Evolutionary conservation across 176 grass and related monocot species (phyloP).

Genomic region (Zoysia japonica): DNA sequence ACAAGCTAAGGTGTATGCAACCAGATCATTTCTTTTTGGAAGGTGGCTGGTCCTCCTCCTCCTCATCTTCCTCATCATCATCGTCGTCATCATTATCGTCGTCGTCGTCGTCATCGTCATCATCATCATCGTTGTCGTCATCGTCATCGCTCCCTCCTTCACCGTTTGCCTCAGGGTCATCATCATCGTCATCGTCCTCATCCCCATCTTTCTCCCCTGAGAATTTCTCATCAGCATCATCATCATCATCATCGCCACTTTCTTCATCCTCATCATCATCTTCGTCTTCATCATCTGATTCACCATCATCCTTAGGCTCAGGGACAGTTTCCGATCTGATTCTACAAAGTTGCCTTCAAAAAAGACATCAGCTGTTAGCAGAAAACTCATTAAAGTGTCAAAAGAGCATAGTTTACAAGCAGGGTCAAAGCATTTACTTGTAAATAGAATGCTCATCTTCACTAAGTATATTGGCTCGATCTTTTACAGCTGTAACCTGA

Average conservation of each 20-base stretch:
- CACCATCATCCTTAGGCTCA: slow-evolving; percentile 70
- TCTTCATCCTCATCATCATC: slow-evolving; percentile 54
- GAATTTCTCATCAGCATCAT: slow-evolving; percentile 53
- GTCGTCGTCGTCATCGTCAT: neutral
- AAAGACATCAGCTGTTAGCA: neutral
- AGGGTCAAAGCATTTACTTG: slow-evolving; percentile 34
- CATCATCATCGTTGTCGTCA: neutral
- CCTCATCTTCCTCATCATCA: slow-evolving; percentile 30
- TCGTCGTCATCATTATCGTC: slow-evolving; percentile 37
- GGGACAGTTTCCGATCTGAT: slow-evolving; percentile 43
- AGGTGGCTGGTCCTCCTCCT: slow-evolving; percentile 66
- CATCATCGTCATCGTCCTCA: slow-evolving; percentile 54
- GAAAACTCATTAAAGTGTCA: neutral
- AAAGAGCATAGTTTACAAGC: neutral
- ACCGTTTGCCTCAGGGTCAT: slow-evolving; percentile 60
- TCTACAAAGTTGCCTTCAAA: slow-evolving; percentile 58
- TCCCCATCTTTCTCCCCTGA: slow-evolving; percentile 55
- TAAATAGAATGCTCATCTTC: slow-evolving; percentile 42
- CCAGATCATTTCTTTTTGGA: slow-evolving; percentile 81
- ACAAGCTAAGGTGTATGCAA: slow-evolving; percentile 9
- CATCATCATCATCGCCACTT: slow-evolving; percentile 46
- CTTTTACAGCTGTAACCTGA: slow-evolving; percentile 38
- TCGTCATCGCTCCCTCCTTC: slow-evolving; percentile 55
- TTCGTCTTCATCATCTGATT: slow-evolving; percentile 54
- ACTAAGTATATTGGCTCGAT: neutral